These are phyloP conservation scores for Filosporella fistucella DNA, from an alignment of 495 filamentous ascomycete species.

Conservation along the genomic window DNA sequence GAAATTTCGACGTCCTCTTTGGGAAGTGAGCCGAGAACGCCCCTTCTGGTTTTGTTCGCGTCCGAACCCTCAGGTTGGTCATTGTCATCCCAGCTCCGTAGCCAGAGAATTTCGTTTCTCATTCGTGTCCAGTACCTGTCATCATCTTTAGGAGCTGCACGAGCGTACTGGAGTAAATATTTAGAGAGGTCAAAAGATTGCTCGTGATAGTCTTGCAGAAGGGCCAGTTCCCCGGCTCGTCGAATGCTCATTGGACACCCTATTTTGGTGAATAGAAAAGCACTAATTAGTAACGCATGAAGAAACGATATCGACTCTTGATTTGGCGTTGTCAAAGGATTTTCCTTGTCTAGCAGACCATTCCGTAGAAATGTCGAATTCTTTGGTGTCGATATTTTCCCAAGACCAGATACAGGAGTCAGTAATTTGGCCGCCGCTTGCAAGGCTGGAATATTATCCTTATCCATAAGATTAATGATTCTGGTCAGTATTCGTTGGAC, in stretches of 20 bases:
- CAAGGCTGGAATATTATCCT: slow-evolving; percentile 46
- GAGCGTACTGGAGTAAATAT: slow-evolving; percentile 50
- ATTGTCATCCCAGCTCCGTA: slow-evolving; percentile 70
- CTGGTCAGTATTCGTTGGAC: slow-evolving; percentile 59
- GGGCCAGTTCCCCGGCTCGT: slow-evolving; percentile 52
- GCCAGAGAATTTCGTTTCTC: slow-evolving; percentile 71
- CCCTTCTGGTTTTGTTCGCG: slow-evolving; percentile 36
- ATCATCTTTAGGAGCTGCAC: slow-evolving; percentile 41
- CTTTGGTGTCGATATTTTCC: slow-evolving; percentile 26
- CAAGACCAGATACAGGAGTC: slow-evolving; percentile 32
- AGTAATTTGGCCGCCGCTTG: slow-evolving; percentile 37
- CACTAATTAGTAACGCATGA: slow-evolving; percentile 63
- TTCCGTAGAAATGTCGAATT: slow-evolving; percentile 43
- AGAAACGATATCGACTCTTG: slow-evolving; percentile 57
- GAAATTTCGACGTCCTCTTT: slow-evolving; percentile 64
- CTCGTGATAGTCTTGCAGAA: slow-evolving; percentile 55
- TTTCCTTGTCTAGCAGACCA: slow-evolving; percentile 54
- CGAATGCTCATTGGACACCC: slow-evolving; percentile 57
- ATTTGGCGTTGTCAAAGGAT: slow-evolving; percentile 63
- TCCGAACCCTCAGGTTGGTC: slow-evolving; percentile 25
- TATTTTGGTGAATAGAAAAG: slow-evolving; percentile 56
- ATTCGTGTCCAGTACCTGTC: slow-evolving; percentile 63
- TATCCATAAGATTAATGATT: slow-evolving; percentile 53
- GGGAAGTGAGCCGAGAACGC: slow-evolving; percentile 67
- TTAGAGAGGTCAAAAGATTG: slow-evolving; percentile 61